phyloP scores from a whole-genome alignment of 2,329 filamentous ascomycete genomes.

The Nothopassalora personata region DNA sequence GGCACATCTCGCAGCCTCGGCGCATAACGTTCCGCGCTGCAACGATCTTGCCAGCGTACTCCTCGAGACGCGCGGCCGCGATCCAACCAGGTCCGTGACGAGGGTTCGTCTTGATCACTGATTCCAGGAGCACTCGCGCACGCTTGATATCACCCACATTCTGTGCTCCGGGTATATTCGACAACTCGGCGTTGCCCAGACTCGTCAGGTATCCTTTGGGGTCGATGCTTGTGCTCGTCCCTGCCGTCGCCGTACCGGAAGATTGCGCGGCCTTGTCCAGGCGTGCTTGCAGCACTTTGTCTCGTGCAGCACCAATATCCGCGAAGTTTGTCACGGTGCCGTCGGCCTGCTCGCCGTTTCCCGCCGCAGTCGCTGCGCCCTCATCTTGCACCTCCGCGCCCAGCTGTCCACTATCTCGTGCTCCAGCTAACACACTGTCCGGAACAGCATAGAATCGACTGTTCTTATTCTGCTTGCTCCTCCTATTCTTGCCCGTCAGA shows the following conservation, averaged over 20 bases:
- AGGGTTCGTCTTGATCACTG: slow-evolving; percentile 94
- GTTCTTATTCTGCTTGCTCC: slow-evolving; percentile 77
- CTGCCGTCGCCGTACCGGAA: slow-evolving; percentile 63
- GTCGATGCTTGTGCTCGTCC: slow-evolving; percentile 86
- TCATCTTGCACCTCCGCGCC: slow-evolving; percentile 87
- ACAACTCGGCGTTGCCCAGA: slow-evolving; percentile 73
- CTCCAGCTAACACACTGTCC: slow-evolving; percentile 87
- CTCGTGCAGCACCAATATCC: slow-evolving; percentile 89
- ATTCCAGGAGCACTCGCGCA: slow-evolving; percentile 86
- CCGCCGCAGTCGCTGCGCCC: slow-evolving; percentile 42
- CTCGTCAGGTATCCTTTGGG: slow-evolving; percentile 94
- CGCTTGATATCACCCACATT: slow-evolving; percentile 93
- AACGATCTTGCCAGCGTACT: slow-evolving; percentile 85
- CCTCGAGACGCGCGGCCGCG: slow-evolving; percentile 84
- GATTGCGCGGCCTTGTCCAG: slow-evolving; percentile 77
- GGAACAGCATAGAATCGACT: slow-evolving; percentile 88
- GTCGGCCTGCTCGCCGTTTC: slow-evolving; percentile 53
- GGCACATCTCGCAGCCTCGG: slow-evolving; percentile 82
- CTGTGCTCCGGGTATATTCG: slow-evolving; percentile 62
- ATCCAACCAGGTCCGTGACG: slow-evolving; percentile 95
- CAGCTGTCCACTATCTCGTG: slow-evolving; percentile 72
- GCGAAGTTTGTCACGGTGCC: slow-evolving; percentile 98
- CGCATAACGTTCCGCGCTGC: slow-evolving; percentile 84
- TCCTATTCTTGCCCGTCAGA: slow-evolving; percentile 86
- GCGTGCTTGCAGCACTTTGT: slow-evolving; percentile 92